A percentile compares a stretch with the other conserved stretches of the same genome.
These are phyloP conservation scores for Carallia brachiata DNA, from an alignment of 345 rosid species.

Conservation along the genomic window DNA sequence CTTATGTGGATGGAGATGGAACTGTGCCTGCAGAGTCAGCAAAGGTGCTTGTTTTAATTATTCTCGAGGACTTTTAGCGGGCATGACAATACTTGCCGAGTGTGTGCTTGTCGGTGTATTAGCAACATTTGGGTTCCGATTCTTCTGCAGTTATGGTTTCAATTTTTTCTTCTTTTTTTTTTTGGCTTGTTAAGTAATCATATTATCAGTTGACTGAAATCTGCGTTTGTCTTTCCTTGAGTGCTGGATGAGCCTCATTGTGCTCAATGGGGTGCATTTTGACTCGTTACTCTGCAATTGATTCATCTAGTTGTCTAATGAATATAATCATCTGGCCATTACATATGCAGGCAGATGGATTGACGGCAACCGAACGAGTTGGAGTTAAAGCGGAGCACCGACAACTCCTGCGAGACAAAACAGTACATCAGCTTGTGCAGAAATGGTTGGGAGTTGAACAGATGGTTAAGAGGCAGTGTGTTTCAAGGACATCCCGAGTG, in stretches of 20 bases:
- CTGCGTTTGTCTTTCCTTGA: too few relatives aligned
- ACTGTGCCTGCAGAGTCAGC: constrained; percentile 92
- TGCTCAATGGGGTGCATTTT: background rate
- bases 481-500: constrained; percentile 42
- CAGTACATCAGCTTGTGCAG: constrained; percentile 50
- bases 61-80: constrained; percentile 11
- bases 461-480: constrained; percentile 20
- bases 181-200: too few relatives aligned
- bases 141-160: too few relatives aligned
- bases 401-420: constrained; percentile 48
- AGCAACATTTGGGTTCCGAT: too few relatives aligned
- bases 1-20: constrained; percentile 89
- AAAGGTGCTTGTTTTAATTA: constrained; percentile 37
- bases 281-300: background rate
- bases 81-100: too few relatives aligned
- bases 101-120: too few relatives aligned
- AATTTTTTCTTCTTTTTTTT: too few relatives aligned
- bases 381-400: constrained; percentile 66
- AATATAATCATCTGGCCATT: background rate
- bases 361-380: constrained; percentile 55
- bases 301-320: background rate
- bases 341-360: constrained; percentile 57
- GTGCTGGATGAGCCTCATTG: too few relatives aligned
- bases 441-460: constrained; percentile 71
- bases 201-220: too few relatives aligned